phyloP scores from a whole-genome alignment of 2,329 filamentous ascomycete species.

The Aspergillus sp. region DNA sequence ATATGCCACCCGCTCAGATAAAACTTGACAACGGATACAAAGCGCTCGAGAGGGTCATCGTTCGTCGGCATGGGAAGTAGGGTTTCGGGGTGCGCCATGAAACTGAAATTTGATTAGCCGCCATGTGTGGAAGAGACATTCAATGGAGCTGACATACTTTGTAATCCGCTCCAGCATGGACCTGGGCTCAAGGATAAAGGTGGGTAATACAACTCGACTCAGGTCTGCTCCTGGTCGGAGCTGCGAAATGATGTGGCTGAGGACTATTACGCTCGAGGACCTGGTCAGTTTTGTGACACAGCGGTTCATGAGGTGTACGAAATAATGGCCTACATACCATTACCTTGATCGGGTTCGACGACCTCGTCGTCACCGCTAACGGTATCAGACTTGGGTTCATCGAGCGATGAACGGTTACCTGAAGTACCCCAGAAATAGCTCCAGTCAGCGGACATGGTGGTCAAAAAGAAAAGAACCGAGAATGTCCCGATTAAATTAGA shows the following conservation, averaged over 20 bases:
- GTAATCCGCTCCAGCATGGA: slow-evolving; percentile 99
- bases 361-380: slow-evolving; percentile 70
- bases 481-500: background rate
- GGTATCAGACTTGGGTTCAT: slow-evolving; percentile 47
- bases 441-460: slow-evolving; percentile 30
- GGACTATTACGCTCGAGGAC: slow-evolving; percentile 57
- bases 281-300: slow-evolving; percentile 2
- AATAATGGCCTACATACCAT: slow-evolving; percentile 60
- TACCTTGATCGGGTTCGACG: slow-evolving; percentile 90
- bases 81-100: slow-evolving; percentile 98
- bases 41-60: slow-evolving; percentile 84
- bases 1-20: slow-evolving; percentile 99
- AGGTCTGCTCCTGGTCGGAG: slow-evolving; percentile 92
- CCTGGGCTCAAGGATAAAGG: slow-evolving; percentile 94
- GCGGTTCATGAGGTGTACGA: background rate
- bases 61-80: slow-evolving; percentile 83
- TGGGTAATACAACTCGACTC: slow-evolving; percentile 89
- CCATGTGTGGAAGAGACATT: background rate
- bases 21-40: slow-evolving; percentile 95
- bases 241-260: slow-evolving; percentile 96
- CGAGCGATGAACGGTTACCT: slow-evolving; percentile 56
- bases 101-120: slow-evolving; percentile 57
- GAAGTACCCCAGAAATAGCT: slow-evolving; percentile 22
- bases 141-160: slow-evolving; percentile 61
- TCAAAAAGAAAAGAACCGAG: background rate